A percentile compares a stretch with the other conserved stretches of the same genome.
Conservation (phyloP, 2,329 filamentous ascomycete genomes). For the Exophiala sp. region DNA sequence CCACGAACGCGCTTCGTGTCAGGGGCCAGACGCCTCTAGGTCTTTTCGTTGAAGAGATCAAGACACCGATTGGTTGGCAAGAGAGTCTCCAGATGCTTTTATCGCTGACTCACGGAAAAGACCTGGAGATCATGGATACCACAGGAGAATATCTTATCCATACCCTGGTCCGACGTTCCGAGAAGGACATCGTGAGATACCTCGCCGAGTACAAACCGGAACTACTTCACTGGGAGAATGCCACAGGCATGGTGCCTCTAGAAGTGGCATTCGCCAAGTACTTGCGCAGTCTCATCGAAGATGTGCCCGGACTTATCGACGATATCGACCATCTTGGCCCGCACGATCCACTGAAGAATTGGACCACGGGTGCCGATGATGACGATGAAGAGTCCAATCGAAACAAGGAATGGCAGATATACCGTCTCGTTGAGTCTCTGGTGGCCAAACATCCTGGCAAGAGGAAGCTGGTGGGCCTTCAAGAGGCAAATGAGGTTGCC, state of each 20-base stretch:
- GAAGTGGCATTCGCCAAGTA: conserved; percentile 62
- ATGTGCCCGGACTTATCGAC: conserved; percentile 10
- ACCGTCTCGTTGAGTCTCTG: conserved; percentile 17
- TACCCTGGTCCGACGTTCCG: conserved; percentile 31
- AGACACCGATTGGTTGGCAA: conserved; percentile 25
- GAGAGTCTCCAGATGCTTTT: conserved; percentile 47
- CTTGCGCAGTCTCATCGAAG: conserved; percentile 28
- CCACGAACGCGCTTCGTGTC: conserved; percentile 29
- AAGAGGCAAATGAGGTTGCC: conserved; percentile 61
- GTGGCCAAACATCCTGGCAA: conserved; percentile 19
- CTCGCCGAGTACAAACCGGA: conserved; percentile 58
- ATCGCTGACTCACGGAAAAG: conserved; percentile 54
- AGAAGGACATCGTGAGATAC: conserved; percentile 53
- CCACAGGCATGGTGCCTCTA: conserved; percentile 68
- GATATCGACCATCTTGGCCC: background rate
- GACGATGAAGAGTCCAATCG: conserved; percentile 3
- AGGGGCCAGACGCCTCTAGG: conserved; percentile 64
- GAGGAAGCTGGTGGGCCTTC: conserved; percentile 51
- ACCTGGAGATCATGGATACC: conserved; percentile 45
- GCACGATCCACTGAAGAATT: too few relatives aligned
- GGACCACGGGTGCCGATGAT: background rate
- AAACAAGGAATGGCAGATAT: conserved; percentile 14
- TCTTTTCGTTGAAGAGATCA: conserved; percentile 45
- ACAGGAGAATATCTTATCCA: conserved; percentile 46
- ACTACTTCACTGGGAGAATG: conserved; percentile 68